These are phyloP conservation scores for Malus hybrid DNA, from an alignment of 331 rosid genomes.

Conservation along the genomic window DNA sequence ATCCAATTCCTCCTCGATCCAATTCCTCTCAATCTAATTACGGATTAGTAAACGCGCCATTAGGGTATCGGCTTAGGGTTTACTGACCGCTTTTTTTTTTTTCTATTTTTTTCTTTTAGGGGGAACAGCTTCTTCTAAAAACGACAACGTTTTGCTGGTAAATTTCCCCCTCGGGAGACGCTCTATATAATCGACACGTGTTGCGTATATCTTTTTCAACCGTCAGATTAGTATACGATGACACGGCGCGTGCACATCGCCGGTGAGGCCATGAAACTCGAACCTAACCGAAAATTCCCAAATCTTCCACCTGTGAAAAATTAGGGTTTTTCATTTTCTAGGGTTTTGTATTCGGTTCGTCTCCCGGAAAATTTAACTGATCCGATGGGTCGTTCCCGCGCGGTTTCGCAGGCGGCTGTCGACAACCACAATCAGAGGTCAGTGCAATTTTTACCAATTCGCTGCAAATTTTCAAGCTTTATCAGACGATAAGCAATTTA, in stretches of 20 bases:
- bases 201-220: background rate
- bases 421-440: constrained; percentile 57
- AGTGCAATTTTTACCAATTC: background rate
- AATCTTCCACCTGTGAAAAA: background rate
- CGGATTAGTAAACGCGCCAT: background rate
- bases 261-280: background rate
- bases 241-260: background rate
- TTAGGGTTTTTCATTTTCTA: background rate
- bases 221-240: background rate
- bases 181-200: background rate
- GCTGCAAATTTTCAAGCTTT: constrained; percentile 2
- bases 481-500: background rate
- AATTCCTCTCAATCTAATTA: too few species aligned
- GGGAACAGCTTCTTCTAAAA: background rate
- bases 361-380: constrained; percentile 7
- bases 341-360: background rate
- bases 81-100: background rate
- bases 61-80: background rate
- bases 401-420: constrained; percentile 32
- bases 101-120: background rate
- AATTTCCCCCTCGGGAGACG: too few species aligned
- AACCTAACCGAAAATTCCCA: background rate
- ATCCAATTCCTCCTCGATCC: too few species aligned
- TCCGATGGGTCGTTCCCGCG: constrained; percentile 76
- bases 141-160: background rate